Evolutionary conservation across 2,329 filamentous ascomycete species (phyloP), one percentile per base, ranked within the genome.

Genomic region (Verticillium dahliae): DNA sequence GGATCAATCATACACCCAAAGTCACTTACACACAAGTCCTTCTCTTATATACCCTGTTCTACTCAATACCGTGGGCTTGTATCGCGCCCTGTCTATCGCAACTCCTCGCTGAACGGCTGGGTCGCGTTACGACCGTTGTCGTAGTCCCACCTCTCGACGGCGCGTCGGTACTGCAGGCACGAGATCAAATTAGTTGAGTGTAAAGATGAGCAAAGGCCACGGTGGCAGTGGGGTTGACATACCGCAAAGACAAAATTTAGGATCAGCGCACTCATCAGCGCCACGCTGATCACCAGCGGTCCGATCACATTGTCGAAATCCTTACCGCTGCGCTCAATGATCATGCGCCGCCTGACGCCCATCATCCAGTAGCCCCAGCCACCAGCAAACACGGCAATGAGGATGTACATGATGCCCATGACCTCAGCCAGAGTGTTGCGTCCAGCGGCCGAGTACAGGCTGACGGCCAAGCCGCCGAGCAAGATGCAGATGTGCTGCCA

Each of bases 401-500:
- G 72, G 2, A 94, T 90, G 72, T 97, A 98, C 10, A 90, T 85
- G 22, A 95, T 80, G n/a, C 92, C 93, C 70, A 98, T 86, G 41
- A 80, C 79, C 68, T 90, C 84, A 0, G 92, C 92, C 37, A 97
- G 75, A n/a, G 80, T 80, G 73, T 96, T 91, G 67, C 88, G 80
- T 6, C 91, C 90, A 0, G 93, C 93, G 0, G 94, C 92, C 68
- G 96, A 94, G 78, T 94, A 97, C 34, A 99, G 79, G 27, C 89
- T 91, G 13, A 99, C 79, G 0, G 91, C 91, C 35, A 99, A 78
- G 27, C 89, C 88, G 41, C 92, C 93, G 31, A 99, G 86, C 14
- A 99, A 82, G 57, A 99, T 86, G 64, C 87, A 89, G 70, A 99
- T 92, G 74, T 98, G 93, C 79, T 98, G 91, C 95, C 95, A 99